Conservation (phyloP, 768 basidiomycete genomes). For the Mycena epipterygia region DNA sequence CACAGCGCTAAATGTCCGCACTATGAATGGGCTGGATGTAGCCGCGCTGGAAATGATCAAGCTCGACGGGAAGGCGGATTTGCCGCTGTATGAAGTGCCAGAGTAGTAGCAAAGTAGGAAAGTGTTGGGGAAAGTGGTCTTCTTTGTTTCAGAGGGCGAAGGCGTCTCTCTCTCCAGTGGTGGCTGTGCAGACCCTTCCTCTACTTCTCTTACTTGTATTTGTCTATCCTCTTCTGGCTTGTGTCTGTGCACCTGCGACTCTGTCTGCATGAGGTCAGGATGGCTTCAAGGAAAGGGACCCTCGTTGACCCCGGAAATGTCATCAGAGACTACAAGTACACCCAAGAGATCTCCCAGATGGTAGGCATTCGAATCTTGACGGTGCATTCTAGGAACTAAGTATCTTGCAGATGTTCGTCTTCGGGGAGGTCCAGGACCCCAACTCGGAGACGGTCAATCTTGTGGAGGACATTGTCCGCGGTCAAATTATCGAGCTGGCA, state of each 20-base stretch:
- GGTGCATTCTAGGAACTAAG: conserved; percentile 13
- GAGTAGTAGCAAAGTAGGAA: not conserved
- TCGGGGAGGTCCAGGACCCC: conserved; percentile 95
- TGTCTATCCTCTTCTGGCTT: not conserved
- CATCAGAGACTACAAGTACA: conserved; percentile 85
- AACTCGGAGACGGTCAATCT: conserved; percentile 89
- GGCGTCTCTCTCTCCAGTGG: no score
- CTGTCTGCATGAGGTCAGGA: not conserved
- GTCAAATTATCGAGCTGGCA: conserved; percentile 90
- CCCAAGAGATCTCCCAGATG: conserved; percentile 96
- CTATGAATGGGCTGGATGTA: conserved; percentile 16
- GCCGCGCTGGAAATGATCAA: not conserved
- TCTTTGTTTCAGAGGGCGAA: not conserved
- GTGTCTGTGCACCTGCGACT: not conserved
- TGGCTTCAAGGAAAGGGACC: conserved; percentile 35
- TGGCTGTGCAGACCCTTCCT: no score
- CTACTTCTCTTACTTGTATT: no score
- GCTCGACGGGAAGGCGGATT: not conserved
- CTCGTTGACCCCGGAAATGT: conserved; percentile 35
- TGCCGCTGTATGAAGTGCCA: not conserved
- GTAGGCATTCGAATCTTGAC: conserved; percentile 51
- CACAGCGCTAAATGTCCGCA: conserved; percentile 18
- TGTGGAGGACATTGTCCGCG: conserved; percentile 94
- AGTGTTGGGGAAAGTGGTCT: not conserved
- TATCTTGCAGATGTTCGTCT: conserved; percentile 88